phyloP scores from a whole-genome alignment of 257 asterid species.

The Solanum okadae region DNA sequence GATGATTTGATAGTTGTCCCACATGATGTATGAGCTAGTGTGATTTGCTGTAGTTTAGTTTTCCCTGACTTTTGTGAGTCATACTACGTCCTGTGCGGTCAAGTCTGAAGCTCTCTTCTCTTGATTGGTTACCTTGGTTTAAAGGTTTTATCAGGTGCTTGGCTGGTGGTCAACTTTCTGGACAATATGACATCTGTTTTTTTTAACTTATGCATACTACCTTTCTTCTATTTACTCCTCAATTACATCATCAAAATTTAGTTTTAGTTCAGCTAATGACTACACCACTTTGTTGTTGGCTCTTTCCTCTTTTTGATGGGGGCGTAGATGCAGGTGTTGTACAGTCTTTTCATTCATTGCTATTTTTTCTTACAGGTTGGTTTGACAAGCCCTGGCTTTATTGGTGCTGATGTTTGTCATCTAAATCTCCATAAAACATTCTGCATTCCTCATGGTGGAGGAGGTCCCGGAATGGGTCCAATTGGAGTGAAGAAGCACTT shows the following conservation, averaged over 20 bases:
- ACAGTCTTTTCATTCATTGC: background rate
- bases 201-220: background rate
- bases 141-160: background rate
- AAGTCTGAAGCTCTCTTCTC: background rate
- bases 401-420: conserved; percentile 98
- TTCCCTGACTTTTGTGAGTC: background rate
- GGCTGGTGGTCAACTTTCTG: background rate
- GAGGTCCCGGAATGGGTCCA: conserved; percentile 99
- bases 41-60: background rate
- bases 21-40: background rate
- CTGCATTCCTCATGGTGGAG: conserved; percentile 99
- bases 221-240: background rate
- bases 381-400: conserved; percentile 90
- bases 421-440: conserved; percentile 96
- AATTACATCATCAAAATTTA: background rate
- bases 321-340: background rate
- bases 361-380: conserved; percentile 60
- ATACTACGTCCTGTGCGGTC: background rate
- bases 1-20: background rate
- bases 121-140: background rate
- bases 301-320: background rate
- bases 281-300: background rate
- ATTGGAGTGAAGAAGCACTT: conserved; percentile 93
- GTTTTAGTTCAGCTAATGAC: background rate
- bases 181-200: background rate